A percentile compares a stretch with the other conserved stretches of the same genome.
phyloP scores from a whole-genome alignment of 768 basidiomycete species.

The Collybia sordida region DNA sequence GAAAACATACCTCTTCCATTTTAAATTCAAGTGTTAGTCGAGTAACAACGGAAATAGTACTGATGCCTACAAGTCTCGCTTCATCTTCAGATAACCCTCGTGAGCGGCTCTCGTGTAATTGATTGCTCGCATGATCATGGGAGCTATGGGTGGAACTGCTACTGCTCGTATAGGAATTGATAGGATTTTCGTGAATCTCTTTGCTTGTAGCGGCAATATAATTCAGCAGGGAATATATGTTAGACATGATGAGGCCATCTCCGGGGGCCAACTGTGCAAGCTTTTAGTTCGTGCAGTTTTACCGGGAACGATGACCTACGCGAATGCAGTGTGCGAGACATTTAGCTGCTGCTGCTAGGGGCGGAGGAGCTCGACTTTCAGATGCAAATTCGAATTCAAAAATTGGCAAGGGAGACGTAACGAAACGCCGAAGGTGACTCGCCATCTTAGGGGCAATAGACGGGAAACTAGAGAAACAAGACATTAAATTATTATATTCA shows the following conservation, averaged over 20 bases:
- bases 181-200: conserved; percentile 59
- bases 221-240: conserved; percentile 95
- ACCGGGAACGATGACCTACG: conserved; percentile 37
- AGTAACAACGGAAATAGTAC: conserved; percentile 90
- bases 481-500: not conserved
- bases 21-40: conserved; percentile 84
- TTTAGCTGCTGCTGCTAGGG: conserved; percentile 83
- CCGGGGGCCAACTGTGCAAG: conserved; percentile 69
- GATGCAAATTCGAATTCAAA: conserved; percentile 85
- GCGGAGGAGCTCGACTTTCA: conserved; percentile 72
- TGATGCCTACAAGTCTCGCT: conserved; percentile 80
- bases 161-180: conserved; percentile 35
- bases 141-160: conserved; percentile 40
- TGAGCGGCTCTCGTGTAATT: conserved; percentile 63
- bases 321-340: conserved; percentile 89
- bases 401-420: conserved; percentile 83
- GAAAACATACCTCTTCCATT: conserved; percentile 66
- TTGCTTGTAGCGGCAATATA: conserved; percentile 85
- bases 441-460: conserved; percentile 75
- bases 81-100: conserved; percentile 80
- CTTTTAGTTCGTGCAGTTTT: conserved; percentile 4
- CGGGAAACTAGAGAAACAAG: conserved; percentile 59
- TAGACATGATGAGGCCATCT: conserved; percentile 89
- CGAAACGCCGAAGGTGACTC: conserved; percentile 79
- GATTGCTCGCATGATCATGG: conserved; percentile 48